Conservation (phyloP, 2,329 filamentous ascomycete species). For the Trichoderma lentiforme region DNA sequence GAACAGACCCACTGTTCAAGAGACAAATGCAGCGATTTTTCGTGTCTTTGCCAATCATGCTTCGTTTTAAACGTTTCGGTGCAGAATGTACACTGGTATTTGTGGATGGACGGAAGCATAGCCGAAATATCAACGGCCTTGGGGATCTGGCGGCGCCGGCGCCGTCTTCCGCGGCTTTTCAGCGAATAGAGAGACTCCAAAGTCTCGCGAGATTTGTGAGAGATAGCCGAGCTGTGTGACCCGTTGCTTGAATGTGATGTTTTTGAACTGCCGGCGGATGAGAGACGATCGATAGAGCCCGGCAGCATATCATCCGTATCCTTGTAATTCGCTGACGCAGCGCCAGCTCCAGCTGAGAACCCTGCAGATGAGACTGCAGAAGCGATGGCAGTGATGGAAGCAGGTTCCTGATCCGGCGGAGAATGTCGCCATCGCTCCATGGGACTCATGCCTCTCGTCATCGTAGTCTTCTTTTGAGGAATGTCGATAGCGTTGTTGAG, state of each 20-base stretch:
- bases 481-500: constrained; percentile 38
- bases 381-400: constrained; percentile 29
- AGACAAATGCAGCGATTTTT: constrained; percentile 45
- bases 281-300: not conserved
- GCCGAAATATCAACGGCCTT: not conserved
- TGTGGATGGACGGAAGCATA: not conserved
- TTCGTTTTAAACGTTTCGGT: constrained; percentile 44
- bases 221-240: not conserved
- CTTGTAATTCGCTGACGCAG: not conserved
- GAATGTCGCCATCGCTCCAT: constrained; percentile 33
- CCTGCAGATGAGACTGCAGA: constrained; percentile 18
- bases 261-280: constrained; percentile 1
- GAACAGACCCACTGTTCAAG: constrained; percentile 47
- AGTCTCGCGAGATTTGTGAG: not conserved
- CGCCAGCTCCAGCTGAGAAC: not conserved
- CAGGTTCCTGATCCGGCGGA: constrained; percentile 32
- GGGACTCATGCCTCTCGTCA: constrained; percentile 22
- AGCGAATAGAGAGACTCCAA: not conserved
- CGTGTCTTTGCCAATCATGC: constrained; percentile 49
- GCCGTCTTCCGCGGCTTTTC: not conserved
- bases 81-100: constrained; percentile 45
- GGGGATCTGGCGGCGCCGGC: not conserved
- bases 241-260: not conserved
- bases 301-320: not conserved
- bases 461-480: not conserved